Percentiles rank a stretch among this genome's conserved stretches.
Conservation (phyloP, 345 rosid genomes). For the Lepidium africanum region DNA sequence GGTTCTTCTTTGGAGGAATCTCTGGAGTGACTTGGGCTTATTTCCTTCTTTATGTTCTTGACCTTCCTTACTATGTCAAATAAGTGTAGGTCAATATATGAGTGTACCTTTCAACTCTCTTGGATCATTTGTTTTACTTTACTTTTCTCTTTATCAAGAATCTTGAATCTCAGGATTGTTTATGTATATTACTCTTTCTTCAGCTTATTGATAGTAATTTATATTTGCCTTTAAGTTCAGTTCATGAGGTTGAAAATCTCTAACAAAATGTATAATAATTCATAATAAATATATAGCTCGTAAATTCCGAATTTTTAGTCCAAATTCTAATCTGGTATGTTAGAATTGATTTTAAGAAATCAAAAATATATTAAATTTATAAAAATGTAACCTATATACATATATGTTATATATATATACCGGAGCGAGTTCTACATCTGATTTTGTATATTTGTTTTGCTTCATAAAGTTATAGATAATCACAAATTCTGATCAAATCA, state of each 20-base stretch:
- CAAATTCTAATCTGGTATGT: no score
- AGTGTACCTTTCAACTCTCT: slow-evolving; percentile 8
- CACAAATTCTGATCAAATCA: no score
- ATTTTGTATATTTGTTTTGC: no score
- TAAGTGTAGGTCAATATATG: slow-evolving; percentile 27
- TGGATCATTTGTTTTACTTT: background rate
- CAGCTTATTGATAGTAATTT: background rate
- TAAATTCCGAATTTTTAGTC: no score
- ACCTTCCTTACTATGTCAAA: slow-evolving; percentile 87
- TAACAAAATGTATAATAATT: background rate
- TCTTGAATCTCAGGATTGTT: slow-evolving; percentile 2
- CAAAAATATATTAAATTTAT: no score
- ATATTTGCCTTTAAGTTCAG: background rate
- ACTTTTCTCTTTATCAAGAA: slow-evolving; percentile 15
- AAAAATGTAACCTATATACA: no score
- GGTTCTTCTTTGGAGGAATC: slow-evolving; percentile 94
- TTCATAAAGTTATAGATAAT: no score
- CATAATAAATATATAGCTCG: background rate
- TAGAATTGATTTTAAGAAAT: no score
- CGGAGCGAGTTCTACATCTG: no score
- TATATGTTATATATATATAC: no score
- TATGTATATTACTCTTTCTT: slow-evolving; percentile 6
- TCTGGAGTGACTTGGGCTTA: slow-evolving; percentile 96
- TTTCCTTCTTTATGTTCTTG: slow-evolving; percentile 71
- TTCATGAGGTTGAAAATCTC: background rate